These are phyloP conservation scores for Rhypophila decipiens DNA, from an alignment of 495 filamentous ascomycete genomes.

Conservation along the genomic window DNA sequence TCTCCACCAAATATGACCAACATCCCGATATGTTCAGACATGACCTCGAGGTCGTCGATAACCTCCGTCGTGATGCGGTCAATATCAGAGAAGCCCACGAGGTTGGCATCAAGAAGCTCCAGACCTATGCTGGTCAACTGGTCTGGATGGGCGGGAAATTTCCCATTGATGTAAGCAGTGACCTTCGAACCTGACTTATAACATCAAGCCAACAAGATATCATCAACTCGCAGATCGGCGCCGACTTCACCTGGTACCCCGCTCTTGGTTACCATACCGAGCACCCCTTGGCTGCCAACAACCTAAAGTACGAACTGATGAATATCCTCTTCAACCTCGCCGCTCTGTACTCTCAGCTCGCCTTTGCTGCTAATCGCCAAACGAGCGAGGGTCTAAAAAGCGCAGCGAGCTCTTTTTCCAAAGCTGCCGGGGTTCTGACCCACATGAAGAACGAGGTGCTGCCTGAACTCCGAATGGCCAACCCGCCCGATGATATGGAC, in stretches of 20 bases:
- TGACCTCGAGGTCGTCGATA: slow-evolving; percentile 83
- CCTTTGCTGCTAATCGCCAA: slow-evolving; percentile 65
- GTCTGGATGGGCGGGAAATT: slow-evolving; percentile 95
- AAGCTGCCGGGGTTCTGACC: slow-evolving; percentile 74
- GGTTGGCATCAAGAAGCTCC: slow-evolving; percentile 82
- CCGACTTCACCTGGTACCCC: slow-evolving; percentile 93
- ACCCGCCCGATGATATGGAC: slow-evolving; percentile 94
- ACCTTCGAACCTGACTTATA: no score
- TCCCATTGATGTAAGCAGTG: slow-evolving; percentile 74
- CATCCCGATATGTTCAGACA: slow-evolving; percentile 95
- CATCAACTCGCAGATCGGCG: slow-evolving; percentile 63
- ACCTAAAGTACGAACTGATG: slow-evolving; percentile 89
- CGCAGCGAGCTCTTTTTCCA: slow-evolving; percentile 87
- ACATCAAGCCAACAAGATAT: no score
- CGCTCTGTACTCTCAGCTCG: slow-evolving; percentile 88
- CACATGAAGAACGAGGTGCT: slow-evolving; percentile 75
- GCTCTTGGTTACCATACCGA: slow-evolving; percentile 84
- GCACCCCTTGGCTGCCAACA: slow-evolving; percentile 78
- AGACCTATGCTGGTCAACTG: slow-evolving; percentile 84
- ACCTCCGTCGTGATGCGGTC: slow-evolving; percentile 71
- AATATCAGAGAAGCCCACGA: slow-evolving; percentile 82
- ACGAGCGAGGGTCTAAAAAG: slow-evolving; percentile 82
- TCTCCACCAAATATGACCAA: slow-evolving; percentile 97
- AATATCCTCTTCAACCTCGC: slow-evolving; percentile 92
- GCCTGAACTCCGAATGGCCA: slow-evolving; percentile 72